Conservation (phyloP, 495 filamentous ascomycete genomes). For the Aspergillus campestris region DNA sequence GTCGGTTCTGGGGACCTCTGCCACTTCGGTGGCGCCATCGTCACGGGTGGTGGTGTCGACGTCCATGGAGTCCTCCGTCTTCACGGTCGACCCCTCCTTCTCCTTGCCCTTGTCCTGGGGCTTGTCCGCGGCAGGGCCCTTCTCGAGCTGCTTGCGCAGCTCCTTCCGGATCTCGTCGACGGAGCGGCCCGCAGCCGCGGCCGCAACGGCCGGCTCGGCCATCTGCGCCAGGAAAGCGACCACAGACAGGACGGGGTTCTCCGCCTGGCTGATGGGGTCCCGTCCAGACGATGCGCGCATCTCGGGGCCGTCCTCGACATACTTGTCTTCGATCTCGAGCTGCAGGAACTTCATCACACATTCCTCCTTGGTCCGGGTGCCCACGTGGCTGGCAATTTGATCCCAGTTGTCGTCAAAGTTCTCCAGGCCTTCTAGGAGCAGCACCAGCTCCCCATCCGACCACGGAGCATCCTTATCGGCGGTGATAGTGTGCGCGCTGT, state of each 20-base stretch:
- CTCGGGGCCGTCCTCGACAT: slow-evolving; percentile 66
- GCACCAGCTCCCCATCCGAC: slow-evolving; percentile 79
- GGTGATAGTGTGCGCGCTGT: slow-evolving; percentile 63
- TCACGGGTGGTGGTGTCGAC: slow-evolving; percentile 40
- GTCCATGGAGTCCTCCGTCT: slow-evolving; percentile 62
- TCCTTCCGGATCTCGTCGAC: slow-evolving; percentile 75
- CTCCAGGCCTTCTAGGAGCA: slow-evolving; percentile 83
- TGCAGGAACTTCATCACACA: slow-evolving; percentile 94
- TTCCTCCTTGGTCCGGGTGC: slow-evolving; percentile 86
- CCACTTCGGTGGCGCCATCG: slow-evolving; percentile 18
- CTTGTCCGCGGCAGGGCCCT: slow-evolving; percentile 28
- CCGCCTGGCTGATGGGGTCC: slow-evolving; percentile 76
- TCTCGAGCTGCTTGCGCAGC: slow-evolving; percentile 65
- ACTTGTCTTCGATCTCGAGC: slow-evolving; percentile 83
- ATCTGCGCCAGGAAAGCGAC: slow-evolving; percentile 86
- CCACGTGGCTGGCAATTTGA: slow-evolving; percentile 81
- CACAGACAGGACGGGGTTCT: slow-evolving; percentile 94
- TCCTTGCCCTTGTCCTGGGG: slow-evolving; percentile 43
- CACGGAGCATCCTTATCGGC: slow-evolving; percentile 76
- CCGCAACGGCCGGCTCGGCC: slow-evolving; percentile 78
- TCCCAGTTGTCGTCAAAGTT: slow-evolving; percentile 93
- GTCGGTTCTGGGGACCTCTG: slow-evolving; percentile 8
- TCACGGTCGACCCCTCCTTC: slow-evolving; percentile 48
- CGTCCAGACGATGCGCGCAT: slow-evolving; percentile 60
- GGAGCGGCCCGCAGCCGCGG: slow-evolving; percentile 76